Conservation (phyloP, 345 rosid species). For the Aquilaria malaccensis region DNA sequence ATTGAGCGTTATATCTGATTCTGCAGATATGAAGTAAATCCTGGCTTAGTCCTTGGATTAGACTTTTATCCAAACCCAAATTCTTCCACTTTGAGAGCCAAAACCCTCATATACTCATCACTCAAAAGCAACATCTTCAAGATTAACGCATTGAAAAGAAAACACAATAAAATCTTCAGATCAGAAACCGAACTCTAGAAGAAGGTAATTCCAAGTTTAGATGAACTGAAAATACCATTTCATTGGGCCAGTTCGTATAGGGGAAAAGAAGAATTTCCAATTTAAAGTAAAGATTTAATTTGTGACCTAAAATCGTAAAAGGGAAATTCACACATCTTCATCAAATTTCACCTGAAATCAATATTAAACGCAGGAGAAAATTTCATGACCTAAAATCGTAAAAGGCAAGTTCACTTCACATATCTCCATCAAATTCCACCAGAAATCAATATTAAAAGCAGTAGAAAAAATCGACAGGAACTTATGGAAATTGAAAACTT, state of each 20-base stretch:
- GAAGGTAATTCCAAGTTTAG: constrained; percentile 1
- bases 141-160: background rate
- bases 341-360: background rate
- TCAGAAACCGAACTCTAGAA: constrained; percentile 4
- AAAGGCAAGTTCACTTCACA: constrained; percentile 11
- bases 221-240: background rate
- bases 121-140: no score
- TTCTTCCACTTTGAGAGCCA: no score
- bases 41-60: no score
- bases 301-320: no score
- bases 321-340: background rate
- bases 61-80: no score
- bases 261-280: background rate
- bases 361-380: background rate
- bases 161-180: constrained; percentile 12
- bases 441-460: no score
- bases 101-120: no score
- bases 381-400: background rate
- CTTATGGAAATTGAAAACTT: no score
- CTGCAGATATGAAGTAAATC: no score
- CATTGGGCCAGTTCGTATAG: background rate
- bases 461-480: no score
- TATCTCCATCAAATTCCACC: background rate
- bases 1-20: no score
- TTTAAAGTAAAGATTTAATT: background rate